Evolutionary conservation across 228 moss, liverwort and hornwort genomes (phyloP).

Genomic region (Sphagnum magellanicum): DNA sequence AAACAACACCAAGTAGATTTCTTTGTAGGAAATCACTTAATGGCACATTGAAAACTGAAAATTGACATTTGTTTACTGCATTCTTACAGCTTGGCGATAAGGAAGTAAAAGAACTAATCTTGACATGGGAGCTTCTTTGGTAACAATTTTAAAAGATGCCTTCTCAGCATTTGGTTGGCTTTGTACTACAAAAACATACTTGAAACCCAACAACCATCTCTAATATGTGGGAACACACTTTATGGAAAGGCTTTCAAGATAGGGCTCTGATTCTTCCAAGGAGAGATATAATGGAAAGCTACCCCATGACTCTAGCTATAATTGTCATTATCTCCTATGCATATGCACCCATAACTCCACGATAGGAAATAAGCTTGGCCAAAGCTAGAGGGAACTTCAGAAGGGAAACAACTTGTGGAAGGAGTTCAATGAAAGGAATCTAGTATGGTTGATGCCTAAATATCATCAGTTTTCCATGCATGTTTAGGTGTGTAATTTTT

Average conservation of each 20-base stretch:
- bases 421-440: constrained; percentile 89
- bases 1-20: no score
- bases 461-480: constrained; percentile 87
- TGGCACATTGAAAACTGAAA: no score
- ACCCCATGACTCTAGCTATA: constrained; percentile 47
- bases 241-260: constrained; percentile 85
- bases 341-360: constrained; percentile 85
- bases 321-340: constrained; percentile 52
- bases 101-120: no score
- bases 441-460: constrained; percentile 86
- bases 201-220: constrained; percentile 93
- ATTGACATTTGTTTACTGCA: no score
- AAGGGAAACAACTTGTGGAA: constrained; percentile 84
- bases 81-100: no score
- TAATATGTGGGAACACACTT: constrained; percentile 87
- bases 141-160: no score
- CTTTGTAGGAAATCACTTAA: no score
- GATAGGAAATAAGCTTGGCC: constrained; percentile 95
- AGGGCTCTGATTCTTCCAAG: constrained; percentile 76
- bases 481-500: constrained; percentile 56
- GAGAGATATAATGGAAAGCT: constrained; percentile 62
- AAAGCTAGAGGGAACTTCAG: constrained; percentile 92
- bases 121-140: no score
- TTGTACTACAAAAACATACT: constrained; percentile 20
- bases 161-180: no score